Base-by-base conservation (phyloP, 2,329 filamentous ascomycete species). In the Alternaria viburni region DNA sequence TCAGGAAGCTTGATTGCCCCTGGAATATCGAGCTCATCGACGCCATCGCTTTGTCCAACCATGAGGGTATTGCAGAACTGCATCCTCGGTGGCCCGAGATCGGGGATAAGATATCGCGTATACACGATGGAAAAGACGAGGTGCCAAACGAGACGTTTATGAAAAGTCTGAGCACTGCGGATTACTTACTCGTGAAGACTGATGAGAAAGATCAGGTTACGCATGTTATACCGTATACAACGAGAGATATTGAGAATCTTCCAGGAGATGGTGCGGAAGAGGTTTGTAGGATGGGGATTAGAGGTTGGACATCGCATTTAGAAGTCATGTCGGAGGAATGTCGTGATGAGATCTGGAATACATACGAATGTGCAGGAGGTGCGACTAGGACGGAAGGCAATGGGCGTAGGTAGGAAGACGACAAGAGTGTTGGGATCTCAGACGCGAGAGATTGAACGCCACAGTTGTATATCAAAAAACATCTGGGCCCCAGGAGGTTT, bases 281-380 rank as follows among this genome's bases (percentile, higher is more conserved):
- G 8, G 7, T 1, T n/a, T 0, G 15, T 0, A 3, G 3, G 7
- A 4, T n/a, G 32, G 8, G 10, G 4, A 36, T 9, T 5, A 36
- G n/a, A 1, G 32, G 32, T 0, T 36, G 32, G 32, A 36, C 32
- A 4, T 36, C 32, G 2, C 32, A 36, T 36, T 1, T 36, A n/a
- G 15, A 36, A 1, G 0, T 36, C 4, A 36, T 36, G 32, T n/a
- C 32, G 8, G 2, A 36, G 1, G 32, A 10, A n/a, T 36, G 32
- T 36, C 32, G 32, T 36, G 8, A 36, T 36, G 15, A n/a, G 32
- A 36, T 36, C 2, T 36, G 32, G 32, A n/a, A 4, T 9, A 36
- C 7, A n/a, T 36, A 36, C 32, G 32, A 36, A 36, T n/a, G 32
- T 0, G 32, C 32, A n/a, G 32, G 32, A n/a, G 32, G 32, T 2